Conservation (phyloP, 2,329 filamentous ascomycete species). For the Claviceps paspali region DNA sequence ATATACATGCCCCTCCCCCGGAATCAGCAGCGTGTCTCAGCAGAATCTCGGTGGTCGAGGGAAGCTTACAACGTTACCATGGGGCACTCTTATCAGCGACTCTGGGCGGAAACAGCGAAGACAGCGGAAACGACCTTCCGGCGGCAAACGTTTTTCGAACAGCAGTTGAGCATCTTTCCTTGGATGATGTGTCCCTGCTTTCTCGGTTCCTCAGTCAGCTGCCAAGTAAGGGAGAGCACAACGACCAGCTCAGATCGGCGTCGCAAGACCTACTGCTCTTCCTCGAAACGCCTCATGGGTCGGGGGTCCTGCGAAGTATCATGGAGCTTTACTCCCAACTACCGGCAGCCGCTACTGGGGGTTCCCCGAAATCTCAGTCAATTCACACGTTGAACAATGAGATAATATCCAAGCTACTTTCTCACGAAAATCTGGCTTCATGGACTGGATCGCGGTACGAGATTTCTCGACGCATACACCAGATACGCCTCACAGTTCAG, state of each 20-base stretch:
- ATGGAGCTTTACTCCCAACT: conserved; percentile 20
- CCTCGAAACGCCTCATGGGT: conserved; percentile 18
- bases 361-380: conserved; percentile 29
- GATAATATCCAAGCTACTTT: conserved; percentile 31
- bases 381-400: conserved; percentile 46
- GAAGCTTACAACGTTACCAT: conserved; percentile 31
- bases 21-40: conserved; percentile 17
- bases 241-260: conserved; percentile 5
- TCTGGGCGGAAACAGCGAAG: conserved; percentile 10
- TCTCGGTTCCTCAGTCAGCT: conserved; percentile 16
- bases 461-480: conserved; percentile 28
- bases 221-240: conserved; percentile 4
- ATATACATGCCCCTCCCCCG: conserved; percentile 38
- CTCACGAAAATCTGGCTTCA: conserved; percentile 18
- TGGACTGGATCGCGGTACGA: conserved; percentile 42
- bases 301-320: conserved; percentile 17
- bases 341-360: conserved; percentile 11
- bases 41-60: conserved; percentile 32
- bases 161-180: conserved; percentile 32
- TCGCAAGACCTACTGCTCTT: conserved; percentile 15
- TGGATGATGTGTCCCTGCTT: conserved; percentile 28
- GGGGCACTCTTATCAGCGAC: conserved; percentile 19
- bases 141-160: conserved; percentile 16
- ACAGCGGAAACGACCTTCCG: conserved; percentile 9
- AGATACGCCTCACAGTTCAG: conserved; percentile 26